Base-by-base conservation (phyloP, 345 rosid species). In the Salix udensis region DNA sequence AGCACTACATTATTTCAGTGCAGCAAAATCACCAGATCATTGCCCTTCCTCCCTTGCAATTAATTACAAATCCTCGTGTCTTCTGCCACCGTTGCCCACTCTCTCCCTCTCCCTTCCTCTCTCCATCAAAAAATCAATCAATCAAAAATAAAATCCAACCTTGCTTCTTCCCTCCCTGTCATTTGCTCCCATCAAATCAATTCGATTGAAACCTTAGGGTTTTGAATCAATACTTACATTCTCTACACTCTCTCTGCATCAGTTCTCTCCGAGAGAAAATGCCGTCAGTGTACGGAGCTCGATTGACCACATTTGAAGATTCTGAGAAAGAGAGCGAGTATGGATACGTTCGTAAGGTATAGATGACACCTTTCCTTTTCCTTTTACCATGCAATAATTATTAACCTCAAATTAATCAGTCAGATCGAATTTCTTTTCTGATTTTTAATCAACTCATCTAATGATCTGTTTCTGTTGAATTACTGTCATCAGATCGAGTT, bases 241-340 rank as follows among this genome's bases (percentile, higher is more conserved):
- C 19, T 31, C 39, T 13, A 26, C 48, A 21, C 0, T 68, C 1
- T 42, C 46, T 11, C 46, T 11, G 46, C 46, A 11, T 11, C 46
- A 2, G 0, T 42, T 42, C 2, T 48, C 44, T 44, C 2, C 74
- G 37, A 16, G 52, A 21, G 58, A 80, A 86, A 84, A 96, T 96
- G 99, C 90, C 96, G 79, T 82, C 98, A 28, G 89, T 84, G 52
- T 91, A 96, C 82, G 97, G 91, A 85, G 91, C 89, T 52, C 89
- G 94, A 66, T 80, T 94, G 79, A 96, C 99, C 18, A 91, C 99
- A 23, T 96, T 94, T 74, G 97, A 96, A 83, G 99, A 96, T 74
- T 82, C 90, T 21, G 98, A 94, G 89, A 94, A 92, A 84, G 99
- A 92, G 90, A 94, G 98, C 86, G 97, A 96, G 91, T 94, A 92